Conservation (phyloP, 1,139 yeast genomes). For the Debaryomyces sp. region DNA sequence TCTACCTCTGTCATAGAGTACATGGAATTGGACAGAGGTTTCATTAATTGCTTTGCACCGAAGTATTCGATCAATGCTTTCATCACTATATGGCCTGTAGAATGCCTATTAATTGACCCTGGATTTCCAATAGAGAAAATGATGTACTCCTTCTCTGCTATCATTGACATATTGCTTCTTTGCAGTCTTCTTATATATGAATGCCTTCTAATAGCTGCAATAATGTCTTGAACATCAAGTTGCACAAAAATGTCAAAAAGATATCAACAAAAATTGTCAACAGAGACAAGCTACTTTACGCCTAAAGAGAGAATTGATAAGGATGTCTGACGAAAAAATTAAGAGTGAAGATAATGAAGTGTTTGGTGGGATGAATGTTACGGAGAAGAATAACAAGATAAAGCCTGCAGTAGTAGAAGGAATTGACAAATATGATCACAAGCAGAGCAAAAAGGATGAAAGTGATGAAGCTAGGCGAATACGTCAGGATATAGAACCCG, state of each 20-base stretch:
- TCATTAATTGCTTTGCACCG: constrained; percentile 26
- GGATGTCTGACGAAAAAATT: neutral
- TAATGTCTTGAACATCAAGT: neutral
- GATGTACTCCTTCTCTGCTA: constrained; percentile 16
- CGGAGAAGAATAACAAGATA: neutral
- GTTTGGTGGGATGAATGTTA: neutral
- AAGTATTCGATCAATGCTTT: constrained; percentile 27
- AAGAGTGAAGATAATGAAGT: neutral
- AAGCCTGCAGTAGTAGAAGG: neutral
- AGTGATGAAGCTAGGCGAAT: neutral
- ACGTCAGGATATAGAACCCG: neutral
- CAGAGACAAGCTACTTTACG: neutral
- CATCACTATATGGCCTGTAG: constrained; percentile 43
- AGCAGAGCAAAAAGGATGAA: neutral
- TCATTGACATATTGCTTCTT: neutral
- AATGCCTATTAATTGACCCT: constrained; percentile 42
- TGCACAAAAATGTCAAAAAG: constrained; percentile 1
- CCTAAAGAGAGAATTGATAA: neutral
- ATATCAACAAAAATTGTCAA: neutral
- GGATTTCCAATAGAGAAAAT: constrained; percentile 49
- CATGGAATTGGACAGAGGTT: constrained; percentile 18
- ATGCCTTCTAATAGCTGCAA: neutral
- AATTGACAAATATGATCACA: neutral
- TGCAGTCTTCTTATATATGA: neutral
- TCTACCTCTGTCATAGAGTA: constrained; percentile 29